Evolutionary conservation across 148 eudicot species (phyloP).

Genomic region (Rhododendron ovatum): DNA sequence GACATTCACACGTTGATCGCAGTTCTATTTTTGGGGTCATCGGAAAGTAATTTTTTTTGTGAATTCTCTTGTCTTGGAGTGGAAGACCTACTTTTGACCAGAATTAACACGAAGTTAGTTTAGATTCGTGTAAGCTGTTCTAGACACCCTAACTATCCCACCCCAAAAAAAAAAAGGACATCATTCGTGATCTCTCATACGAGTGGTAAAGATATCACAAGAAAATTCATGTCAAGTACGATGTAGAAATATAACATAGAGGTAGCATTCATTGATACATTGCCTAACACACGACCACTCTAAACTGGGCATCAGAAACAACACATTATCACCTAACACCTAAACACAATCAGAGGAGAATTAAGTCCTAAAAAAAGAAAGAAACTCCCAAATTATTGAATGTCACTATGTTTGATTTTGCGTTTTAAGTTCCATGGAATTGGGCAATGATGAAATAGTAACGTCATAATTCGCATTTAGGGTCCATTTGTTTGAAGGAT

Average conservation of each 20-base stretch:
- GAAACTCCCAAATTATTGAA: neutral
- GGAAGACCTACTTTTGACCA: no score
- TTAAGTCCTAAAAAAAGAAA: neutral
- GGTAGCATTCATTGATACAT: neutral
- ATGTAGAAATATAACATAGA: neutral
- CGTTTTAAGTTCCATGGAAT: neutral
- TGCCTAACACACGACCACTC: neutral
- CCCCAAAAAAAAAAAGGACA: neutral
- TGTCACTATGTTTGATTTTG: neutral
- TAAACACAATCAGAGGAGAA: neutral
- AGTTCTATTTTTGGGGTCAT: no score
- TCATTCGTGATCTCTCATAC: neutral
- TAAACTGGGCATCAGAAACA: neutral
- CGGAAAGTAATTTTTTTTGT: no score
- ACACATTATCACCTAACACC: neutral
- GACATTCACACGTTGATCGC: no score
- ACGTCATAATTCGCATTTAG: neutral
- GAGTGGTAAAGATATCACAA: neutral
- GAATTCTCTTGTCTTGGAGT: no score
- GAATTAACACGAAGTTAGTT: no score
- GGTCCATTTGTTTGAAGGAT: neutral
- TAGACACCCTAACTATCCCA: no score
- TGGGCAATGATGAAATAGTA: neutral
- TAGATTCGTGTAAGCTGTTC: no score
- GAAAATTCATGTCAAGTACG: neutral